A percentile compares a stretch with the other conserved stretches of the same genome.
These are phyloP conservation scores for Neocucurbitaria cava DNA, from an alignment of 2,329 filamentous ascomycete genomes.

Conservation along the genomic window DNA sequence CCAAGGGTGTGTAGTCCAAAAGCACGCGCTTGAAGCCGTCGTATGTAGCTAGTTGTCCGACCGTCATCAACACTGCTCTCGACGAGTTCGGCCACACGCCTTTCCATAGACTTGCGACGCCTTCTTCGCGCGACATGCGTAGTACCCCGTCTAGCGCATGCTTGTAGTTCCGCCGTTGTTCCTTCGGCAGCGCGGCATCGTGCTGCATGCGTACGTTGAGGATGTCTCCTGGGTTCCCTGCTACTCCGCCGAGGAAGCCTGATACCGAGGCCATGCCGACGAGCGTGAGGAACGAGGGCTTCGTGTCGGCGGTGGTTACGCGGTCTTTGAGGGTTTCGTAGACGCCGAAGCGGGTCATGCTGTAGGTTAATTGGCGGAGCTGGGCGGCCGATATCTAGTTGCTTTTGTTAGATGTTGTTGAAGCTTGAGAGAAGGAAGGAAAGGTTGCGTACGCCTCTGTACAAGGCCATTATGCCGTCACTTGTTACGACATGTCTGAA, in stretches of 20 bases:
- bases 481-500: constrained; percentile 80
- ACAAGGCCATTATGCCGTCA: constrained; percentile 81
- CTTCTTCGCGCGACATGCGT: constrained; percentile 88
- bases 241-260: constrained; percentile 86
- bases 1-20: constrained; percentile 69
- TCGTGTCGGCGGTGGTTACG: constrained; percentile 59
- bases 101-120: constrained; percentile 76
- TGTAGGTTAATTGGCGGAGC: constrained; percentile 91
- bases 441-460: constrained; percentile 70
- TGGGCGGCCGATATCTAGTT: constrained; percentile 88
- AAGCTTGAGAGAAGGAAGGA: background rate
- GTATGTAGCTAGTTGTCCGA: constrained; percentile 82
- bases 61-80: constrained; percentile 86
- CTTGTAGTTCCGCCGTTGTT: constrained; percentile 83
- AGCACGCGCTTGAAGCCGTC: constrained; percentile 79
- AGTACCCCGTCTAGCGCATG: constrained; percentile 86
- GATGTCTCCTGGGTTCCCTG: constrained; percentile 94
- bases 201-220: constrained; percentile 99
- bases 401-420: too few species aligned
- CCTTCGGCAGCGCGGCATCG: constrained; percentile 76
- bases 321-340: constrained; percentile 91
- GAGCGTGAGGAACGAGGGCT: constrained; percentile 76
- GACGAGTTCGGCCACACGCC: constrained; percentile 84
- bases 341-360: constrained; percentile 92
- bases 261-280: constrained; percentile 82